Conservation (phyloP, 805 yeast species). For the Naumovozyma baii region DNA sequence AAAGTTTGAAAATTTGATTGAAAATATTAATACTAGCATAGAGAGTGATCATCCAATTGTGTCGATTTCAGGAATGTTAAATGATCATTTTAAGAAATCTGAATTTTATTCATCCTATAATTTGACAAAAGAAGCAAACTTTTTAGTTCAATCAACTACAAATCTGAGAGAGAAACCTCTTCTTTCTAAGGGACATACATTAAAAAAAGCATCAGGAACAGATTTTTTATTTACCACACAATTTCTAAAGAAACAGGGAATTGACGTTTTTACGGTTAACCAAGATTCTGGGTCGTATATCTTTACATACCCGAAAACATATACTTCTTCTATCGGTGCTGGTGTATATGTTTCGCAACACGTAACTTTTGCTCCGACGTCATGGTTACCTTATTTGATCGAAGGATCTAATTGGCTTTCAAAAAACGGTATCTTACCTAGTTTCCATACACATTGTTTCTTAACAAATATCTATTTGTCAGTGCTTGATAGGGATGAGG, state of each 20-base stretch:
- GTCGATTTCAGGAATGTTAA: neutral
- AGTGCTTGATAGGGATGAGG: slow-evolving; percentile 28
- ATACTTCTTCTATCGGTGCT: slow-evolving; percentile 40
- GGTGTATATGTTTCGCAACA: slow-evolving; percentile 51
- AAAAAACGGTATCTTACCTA: slow-evolving; percentile 41
- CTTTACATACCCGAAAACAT: slow-evolving; percentile 47
- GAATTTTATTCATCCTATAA: slow-evolving; percentile 50
- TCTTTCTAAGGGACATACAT: neutral
- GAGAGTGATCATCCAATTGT: slow-evolving; percentile 6
- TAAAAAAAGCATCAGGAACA: neutral
- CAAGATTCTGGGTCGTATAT: slow-evolving; percentile 57
- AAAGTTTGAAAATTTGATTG: slow-evolving; percentile 36
- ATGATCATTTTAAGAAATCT: slow-evolving; percentile 18
- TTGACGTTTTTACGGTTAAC: slow-evolving; percentile 37
- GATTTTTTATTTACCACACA: slow-evolving; percentile 35
- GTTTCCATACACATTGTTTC: slow-evolving; percentile 42
- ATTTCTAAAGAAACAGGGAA: slow-evolving; percentile 38
- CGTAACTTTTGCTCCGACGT: slow-evolving; percentile 44
- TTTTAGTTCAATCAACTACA: neutral
- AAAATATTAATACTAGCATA: slow-evolving; percentile 14
- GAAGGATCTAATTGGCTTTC: slow-evolving; percentile 45
- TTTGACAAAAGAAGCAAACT: slow-evolving; percentile 13
- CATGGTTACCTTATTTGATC: slow-evolving; percentile 44
- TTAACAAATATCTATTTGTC: slow-evolving; percentile 35
- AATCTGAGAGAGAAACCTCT: neutral